Evolutionary conservation across 495 filamentous ascomycete genomes (phyloP).

Genomic region (Delitschia confertaspora): DNA sequence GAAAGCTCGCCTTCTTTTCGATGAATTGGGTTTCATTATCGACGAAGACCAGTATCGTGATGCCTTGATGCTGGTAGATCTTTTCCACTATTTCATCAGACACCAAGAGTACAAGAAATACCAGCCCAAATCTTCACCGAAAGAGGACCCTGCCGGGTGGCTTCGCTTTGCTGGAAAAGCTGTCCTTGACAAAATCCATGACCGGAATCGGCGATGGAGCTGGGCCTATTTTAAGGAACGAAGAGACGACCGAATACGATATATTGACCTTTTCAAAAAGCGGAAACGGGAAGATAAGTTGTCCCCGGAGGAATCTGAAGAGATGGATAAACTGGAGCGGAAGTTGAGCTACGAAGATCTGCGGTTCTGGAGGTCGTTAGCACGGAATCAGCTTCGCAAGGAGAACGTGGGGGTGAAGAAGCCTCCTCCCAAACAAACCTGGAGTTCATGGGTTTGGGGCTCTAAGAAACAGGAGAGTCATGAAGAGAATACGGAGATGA

Average conservation of each 20-base stretch:
- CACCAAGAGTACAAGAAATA: conserved; percentile 95
- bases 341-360: conserved; percentile 93
- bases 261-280: conserved; percentile 88
- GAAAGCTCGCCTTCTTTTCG: conserved; percentile 83
- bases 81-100: conserved; percentile 96
- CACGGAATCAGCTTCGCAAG: conserved; percentile 87
- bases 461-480: conserved; percentile 47
- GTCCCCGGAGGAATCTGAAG: conserved; percentile 56
- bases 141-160: conserved; percentile 89
- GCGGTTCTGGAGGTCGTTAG: conserved; percentile 90
- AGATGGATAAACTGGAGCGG: conserved; percentile 67
- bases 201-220: conserved; percentile 79
- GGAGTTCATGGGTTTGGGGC: conserved; percentile 78
- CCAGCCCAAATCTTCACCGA: conserved; percentile 76
- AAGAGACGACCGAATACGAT: conserved; percentile 77
- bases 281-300: conserved; percentile 77
- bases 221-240: conserved; percentile 92
- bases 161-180: conserved; percentile 80
- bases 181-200: conserved; percentile 85
- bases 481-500: conserved; percentile 68
- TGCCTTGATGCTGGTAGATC: conserved; percentile 91
- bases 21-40: conserved; percentile 89
- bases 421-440: conserved; percentile 60
- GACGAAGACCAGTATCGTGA: conserved; percentile 97
- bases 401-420: conserved; percentile 81